phyloP scores from a whole-genome alignment of 495 filamentous ascomycete genomes.

The Penicillium atrosanguineum region DNA sequence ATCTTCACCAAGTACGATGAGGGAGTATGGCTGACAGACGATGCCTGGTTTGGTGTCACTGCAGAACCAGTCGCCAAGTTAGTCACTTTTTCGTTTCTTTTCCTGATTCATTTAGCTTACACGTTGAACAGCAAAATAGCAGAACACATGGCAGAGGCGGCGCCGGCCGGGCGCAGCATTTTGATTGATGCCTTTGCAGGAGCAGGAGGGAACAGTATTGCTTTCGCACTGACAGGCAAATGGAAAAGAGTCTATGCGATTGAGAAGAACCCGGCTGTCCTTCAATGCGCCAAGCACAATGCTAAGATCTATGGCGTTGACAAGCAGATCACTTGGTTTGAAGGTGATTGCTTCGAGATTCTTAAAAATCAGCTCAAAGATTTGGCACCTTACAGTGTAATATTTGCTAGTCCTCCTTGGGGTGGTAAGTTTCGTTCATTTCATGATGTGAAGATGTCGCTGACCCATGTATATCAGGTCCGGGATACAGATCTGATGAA shows the following conservation, averaged over 20 bases:
- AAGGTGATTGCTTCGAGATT: slow-evolving; percentile 76
- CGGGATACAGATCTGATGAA: slow-evolving; percentile 69
- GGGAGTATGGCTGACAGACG: slow-evolving; percentile 84
- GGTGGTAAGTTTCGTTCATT: slow-evolving; percentile 56
- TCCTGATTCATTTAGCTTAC: background rate
- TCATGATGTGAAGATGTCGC: background rate
- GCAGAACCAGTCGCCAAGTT: slow-evolving; percentile 87
- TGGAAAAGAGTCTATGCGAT: slow-evolving; percentile 85
- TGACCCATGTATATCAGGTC: slow-evolving; percentile 47
- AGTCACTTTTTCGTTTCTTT: background rate
- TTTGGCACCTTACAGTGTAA: slow-evolving; percentile 53
- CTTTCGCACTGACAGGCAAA: slow-evolving; percentile 73
- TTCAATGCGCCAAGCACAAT: slow-evolving; percentile 90
- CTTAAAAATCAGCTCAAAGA: slow-evolving; percentile 49
- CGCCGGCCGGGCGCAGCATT: slow-evolving; percentile 52
- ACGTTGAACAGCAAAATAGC: slow-evolving; percentile 64
- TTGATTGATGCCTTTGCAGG: slow-evolving; percentile 88
- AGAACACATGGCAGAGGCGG: slow-evolving; percentile 57
- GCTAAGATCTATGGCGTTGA: slow-evolving; percentile 81
- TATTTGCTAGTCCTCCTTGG: slow-evolving; percentile 96
- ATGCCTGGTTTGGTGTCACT: slow-evolving; percentile 95
- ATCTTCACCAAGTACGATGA: slow-evolving; percentile 82
- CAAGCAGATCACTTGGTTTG: slow-evolving; percentile 77
- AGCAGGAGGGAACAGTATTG: slow-evolving; percentile 92
- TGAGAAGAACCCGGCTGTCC: slow-evolving; percentile 71